These are phyloP conservation scores for Sphaerostilbella broomeana DNA, from an alignment of 2,329 filamentous ascomycete genomes.

Conservation along the genomic window DNA sequence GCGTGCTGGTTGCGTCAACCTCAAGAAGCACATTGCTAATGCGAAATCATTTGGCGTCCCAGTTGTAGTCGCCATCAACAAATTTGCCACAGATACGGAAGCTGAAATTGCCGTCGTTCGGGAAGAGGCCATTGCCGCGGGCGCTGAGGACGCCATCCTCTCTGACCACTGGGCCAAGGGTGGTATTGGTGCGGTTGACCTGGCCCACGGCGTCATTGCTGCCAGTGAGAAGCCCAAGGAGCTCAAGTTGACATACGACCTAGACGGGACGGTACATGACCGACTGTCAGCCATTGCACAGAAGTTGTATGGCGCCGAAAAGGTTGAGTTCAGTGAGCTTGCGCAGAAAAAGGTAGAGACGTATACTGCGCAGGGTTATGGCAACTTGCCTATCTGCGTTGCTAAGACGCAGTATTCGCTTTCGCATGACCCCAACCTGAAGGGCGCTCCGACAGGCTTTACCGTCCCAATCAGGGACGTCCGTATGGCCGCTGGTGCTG, in stretches of 20 bases:
- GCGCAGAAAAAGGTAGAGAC: constrained; percentile 95
- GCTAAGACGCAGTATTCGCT: constrained; percentile 98
- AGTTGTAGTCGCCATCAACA: constrained; percentile 95
- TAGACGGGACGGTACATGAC: constrained; percentile 73
- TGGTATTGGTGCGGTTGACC: constrained; percentile 79
- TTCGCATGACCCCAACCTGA: constrained; percentile 85
- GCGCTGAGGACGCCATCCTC: constrained; percentile 87
- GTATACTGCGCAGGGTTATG: constrained; percentile 87
- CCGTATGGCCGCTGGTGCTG: constrained; percentile 85
- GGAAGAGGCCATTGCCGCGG: constrained; percentile 85
- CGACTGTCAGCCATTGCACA: constrained; percentile 87
- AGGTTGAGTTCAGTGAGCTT: constrained; percentile 87
- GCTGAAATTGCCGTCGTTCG: constrained; percentile 84
- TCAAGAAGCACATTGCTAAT: constrained; percentile 91
- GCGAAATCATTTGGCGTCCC: constrained; percentile 85
- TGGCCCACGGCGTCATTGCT: constrained; percentile 79
- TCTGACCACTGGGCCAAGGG: constrained; percentile 97
- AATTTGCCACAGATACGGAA: constrained; percentile 87
- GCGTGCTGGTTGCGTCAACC: constrained; percentile 83
- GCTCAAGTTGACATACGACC: constrained; percentile 79
- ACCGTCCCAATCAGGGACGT: constrained; percentile 93
- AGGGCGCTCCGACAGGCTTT: constrained; percentile 92
- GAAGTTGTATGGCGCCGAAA: constrained; percentile 88
- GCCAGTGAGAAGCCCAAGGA: constrained; percentile 78
- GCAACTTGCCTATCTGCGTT: constrained; percentile 89